Evolutionary conservation across 139 green algal species (phyloP), one percentile per base, ranked within the genome.

Genomic region (Pleodorina starrii): DNA sequence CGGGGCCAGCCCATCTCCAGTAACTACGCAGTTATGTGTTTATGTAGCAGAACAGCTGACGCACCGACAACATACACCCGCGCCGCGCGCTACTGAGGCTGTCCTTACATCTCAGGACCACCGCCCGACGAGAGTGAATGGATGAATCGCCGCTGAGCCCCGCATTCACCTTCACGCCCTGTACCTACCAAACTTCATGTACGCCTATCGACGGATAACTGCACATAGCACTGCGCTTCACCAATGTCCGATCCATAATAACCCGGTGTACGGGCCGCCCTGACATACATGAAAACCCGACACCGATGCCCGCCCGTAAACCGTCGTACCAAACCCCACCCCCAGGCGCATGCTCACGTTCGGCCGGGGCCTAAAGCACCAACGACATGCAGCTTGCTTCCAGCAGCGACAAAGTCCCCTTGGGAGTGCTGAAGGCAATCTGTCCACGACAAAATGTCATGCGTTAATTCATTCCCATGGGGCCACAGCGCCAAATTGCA

Each of bases 141-240:
- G 27, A 82, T 82, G 74, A 82, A 66, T 82, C n/a, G 74, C 74
- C 74, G 74, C 74, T 16, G 27, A 60, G 46, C 32, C 16, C n/a
- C 43, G 29, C 74, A 60, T 63, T 43, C 29, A 43, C 74, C 43
- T 51, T 25, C 23, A 66, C 42, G 23, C 11, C 72, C 72, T 82
- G 44, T 42, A 29, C n/a, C 44, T 80, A 80, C 42, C 72, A 54
- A 80, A 51, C 21, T 36, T 80, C 42, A 80, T 57, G 72, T 80
- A 80, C 72, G 72, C 40, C 72, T 80, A 80, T 57, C 72, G 27
- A 82, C 43, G 43, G 40, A 43, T 19, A 66, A 63, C 27, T 82
- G 74, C 74, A 82, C 74, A 82, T 82, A 82, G 43, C 44, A 44
- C 74, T 82, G 74, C 74, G 74, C 43, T 66, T 82, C 72, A 43